These are phyloP conservation scores for Anthracocystis walkeri DNA, from an alignment of 1,284 basidiomycete genomes.

Conservation along the genomic window DNA sequence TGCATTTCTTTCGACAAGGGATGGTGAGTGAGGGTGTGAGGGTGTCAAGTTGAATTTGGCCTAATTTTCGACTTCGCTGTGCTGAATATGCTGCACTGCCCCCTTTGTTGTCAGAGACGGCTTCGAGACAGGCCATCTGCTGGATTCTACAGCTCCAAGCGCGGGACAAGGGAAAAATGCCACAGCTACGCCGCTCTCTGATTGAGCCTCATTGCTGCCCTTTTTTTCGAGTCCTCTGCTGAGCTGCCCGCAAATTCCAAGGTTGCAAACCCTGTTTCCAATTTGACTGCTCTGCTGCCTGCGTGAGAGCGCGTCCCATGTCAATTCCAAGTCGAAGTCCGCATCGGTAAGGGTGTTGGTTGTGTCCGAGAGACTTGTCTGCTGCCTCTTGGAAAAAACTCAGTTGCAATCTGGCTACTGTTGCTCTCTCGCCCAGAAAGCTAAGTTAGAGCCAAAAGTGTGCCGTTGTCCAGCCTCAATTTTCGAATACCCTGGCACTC, in stretches of 20 bases:
- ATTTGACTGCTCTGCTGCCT: conserved; percentile 20
- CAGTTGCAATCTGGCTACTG: conserved; percentile 18
- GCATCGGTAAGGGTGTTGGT: conserved; percentile 19
- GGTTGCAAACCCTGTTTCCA: conserved; percentile 25
- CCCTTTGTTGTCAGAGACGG: background rate
- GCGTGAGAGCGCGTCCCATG: conserved; percentile 11
- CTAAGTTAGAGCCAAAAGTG: background rate
- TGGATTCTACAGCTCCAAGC: background rate
- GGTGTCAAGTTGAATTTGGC: conserved; percentile 1
- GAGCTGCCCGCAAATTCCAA: background rate
- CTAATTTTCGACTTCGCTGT: conserved; percentile 1
- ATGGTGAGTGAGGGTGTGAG: background rate
- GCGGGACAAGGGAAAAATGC: background rate
- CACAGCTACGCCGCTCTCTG: conserved; percentile 9
- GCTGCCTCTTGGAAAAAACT: conserved; percentile 21
- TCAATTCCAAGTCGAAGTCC: conserved; percentile 18
- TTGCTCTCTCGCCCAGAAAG: conserved; percentile 20
- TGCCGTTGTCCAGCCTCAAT: conserved; percentile 5
- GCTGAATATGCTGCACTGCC: conserved; percentile 2
- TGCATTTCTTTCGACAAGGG: conserved; percentile 1
- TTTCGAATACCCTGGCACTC: conserved; percentile 21
- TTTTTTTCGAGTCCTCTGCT: conserved; percentile 10
- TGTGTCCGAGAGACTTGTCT: conserved; percentile 19
- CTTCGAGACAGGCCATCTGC: conserved; percentile 7
- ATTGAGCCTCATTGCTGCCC: conserved; percentile 23